Evolutionary conservation across 208 protist species (phyloP).

Genomic region (Leishmania aethiopica): DNA sequence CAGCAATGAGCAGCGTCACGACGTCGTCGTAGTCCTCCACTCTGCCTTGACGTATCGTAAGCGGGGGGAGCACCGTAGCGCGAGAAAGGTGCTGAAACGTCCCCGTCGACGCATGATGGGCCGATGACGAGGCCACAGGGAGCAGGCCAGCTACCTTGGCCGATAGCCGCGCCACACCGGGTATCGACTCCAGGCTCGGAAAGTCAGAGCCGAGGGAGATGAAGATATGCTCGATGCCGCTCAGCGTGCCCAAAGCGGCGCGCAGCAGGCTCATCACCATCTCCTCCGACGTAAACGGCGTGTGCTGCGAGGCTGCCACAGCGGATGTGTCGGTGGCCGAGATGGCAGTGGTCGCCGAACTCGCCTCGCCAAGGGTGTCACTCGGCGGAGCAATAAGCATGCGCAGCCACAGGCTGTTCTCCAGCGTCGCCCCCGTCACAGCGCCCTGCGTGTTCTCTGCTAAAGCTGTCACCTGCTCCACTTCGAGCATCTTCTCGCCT

Average conservation of each 20-base stretch:
- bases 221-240: constrained; percentile 51
- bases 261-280: constrained; percentile 48
- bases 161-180: constrained; percentile 12
- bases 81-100: constrained; percentile 46
- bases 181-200: not conserved
- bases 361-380: constrained; percentile 9
- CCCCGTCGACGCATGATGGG: not conserved
- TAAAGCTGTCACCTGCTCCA: constrained; percentile 1
- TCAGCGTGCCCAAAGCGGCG: constrained; percentile 46
- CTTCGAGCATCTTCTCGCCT: not conserved
- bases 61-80: constrained; percentile 40
- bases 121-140: not conserved
- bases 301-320: not conserved
- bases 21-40: constrained; percentile 93
- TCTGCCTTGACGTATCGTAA: constrained; percentile 71
- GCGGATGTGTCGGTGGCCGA: not conserved
- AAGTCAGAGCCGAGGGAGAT: constrained; percentile 11
- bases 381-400: constrained; percentile 52
- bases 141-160: too few species aligned
- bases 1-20: constrained; percentile 72
- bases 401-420: constrained; percentile 79
- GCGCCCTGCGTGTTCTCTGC: constrained; percentile 11
- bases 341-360: not conserved
- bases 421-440: constrained; percentile 10
- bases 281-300: constrained; percentile 29